Percentiles rank a stretch among this genome's conserved stretches.
Conservation (phyloP, 352 stramenopile genomes). For the Globisporangium emineosum region DNA sequence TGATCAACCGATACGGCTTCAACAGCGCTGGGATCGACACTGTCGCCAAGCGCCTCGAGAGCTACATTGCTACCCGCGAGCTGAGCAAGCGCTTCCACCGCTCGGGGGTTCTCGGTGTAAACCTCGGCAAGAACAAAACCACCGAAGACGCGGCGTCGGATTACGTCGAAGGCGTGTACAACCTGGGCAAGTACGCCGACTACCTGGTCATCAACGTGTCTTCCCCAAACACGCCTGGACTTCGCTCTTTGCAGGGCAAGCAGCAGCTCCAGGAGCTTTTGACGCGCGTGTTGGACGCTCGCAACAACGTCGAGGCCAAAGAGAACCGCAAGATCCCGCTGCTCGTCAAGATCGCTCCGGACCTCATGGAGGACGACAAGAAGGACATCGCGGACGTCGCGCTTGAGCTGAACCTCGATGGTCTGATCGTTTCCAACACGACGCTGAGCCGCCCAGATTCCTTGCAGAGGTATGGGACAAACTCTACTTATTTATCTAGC, state of each 20-base stretch:
- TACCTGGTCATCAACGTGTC: slow-evolving; percentile 99
- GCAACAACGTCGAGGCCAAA: slow-evolving; percentile 50
- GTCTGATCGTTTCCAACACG: slow-evolving; percentile 98
- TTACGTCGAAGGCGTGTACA: slow-evolving; percentile 90
- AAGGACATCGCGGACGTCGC: slow-evolving; percentile 92
- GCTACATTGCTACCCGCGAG: slow-evolving; percentile 44
- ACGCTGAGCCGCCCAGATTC: slow-evolving; percentile 88
- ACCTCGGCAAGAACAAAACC: slow-evolving; percentile 98
- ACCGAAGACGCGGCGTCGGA: slow-evolving; percentile 79
- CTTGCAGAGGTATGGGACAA: slow-evolving; percentile 48
- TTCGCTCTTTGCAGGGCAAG: slow-evolving; percentile 80
- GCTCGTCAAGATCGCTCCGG: slow-evolving; percentile 97
- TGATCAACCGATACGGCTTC: slow-evolving; percentile 99
- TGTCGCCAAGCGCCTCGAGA: slow-evolving; percentile 68
- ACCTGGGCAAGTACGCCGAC: slow-evolving; percentile 92
- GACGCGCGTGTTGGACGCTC: slow-evolving; percentile 60
- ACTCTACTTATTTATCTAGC: not conserved
- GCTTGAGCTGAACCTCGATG: slow-evolving; percentile 88
- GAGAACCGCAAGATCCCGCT: slow-evolving; percentile 84
- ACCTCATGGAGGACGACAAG: slow-evolving; percentile 94
- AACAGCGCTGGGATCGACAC: slow-evolving; percentile 91
- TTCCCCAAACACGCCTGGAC: slow-evolving; percentile 93
- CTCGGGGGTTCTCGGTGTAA: slow-evolving; percentile 91
- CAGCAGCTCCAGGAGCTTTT: slow-evolving; percentile 80
- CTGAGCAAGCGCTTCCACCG: slow-evolving; percentile 38